Evolutionary conservation across 192 early-diverging fungal species (phyloP).

Genomic region (Rhizophlyctis rosea): DNA sequence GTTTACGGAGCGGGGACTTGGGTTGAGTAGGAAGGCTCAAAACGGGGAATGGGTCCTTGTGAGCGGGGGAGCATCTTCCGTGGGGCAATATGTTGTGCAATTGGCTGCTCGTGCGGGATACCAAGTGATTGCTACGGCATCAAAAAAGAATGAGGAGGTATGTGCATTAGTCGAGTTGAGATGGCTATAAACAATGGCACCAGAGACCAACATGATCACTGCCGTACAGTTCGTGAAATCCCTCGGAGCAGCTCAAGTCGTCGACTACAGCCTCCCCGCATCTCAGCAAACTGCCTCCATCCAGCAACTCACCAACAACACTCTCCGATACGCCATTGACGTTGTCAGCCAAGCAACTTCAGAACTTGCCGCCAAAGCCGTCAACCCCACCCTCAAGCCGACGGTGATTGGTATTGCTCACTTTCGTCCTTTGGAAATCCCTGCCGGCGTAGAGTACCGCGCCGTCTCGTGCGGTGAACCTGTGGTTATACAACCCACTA

Average conservation of each 20-base stretch:
- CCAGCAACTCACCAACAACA: neutral
- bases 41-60: conserved; percentile 24
- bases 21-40: conserved; percentile 2
- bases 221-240: conserved; percentile 2
- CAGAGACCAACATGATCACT: neutral
- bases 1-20: conserved; percentile 11
- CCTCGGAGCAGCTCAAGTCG: conserved; percentile 13
- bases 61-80: conserved; percentile 19
- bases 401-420: conserved; percentile 6
- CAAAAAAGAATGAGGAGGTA: conserved; percentile 10
- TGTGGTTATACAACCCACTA: neutral
- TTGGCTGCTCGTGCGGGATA: conserved; percentile 21
- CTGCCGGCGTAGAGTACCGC: conserved; percentile 7
- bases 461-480: conserved; percentile 4
- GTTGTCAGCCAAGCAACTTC: conserved; percentile 1
- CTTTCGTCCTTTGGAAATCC: neutral
- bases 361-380: neutral
- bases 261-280: conserved; percentile 6
- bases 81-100: conserved; percentile 20
- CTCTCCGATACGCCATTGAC: conserved; percentile 2
- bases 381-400: too few relatives aligned
- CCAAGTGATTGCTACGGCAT: conserved; percentile 17
- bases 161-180: too few relatives aligned
- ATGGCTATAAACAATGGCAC: too few relatives aligned
- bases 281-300: conserved; percentile 3